Evolutionary conservation across 805 yeast species (phyloP), one percentile per base, ranked within the genome.

Genomic region (Groenewaldozyma tartarivorans): DNA sequence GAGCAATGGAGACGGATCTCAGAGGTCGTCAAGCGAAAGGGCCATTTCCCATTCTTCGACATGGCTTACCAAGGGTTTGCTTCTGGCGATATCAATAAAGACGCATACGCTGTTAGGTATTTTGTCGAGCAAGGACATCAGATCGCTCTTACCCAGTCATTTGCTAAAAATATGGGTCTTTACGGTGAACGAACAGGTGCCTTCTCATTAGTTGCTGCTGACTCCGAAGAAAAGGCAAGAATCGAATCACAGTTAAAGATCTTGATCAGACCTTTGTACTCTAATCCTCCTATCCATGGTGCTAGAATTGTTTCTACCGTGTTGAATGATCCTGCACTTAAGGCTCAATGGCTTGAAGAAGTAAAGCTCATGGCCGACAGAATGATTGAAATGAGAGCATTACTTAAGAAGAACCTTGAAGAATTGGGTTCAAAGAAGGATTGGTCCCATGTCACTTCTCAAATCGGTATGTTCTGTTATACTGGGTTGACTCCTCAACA

Each of bases 21-120:
- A 53, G 75, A 79, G 37, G 75, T 79, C 26, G 58, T 83, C 32
- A 64, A 72, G 51, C 60, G 67, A 37, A 74, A 75, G 58, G 65
- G 71, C 34, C 73, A 84, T 54, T 72, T 82, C 61, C 94, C 95
- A 32, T 69, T 90, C 57, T 75, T 88, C 47, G 97, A 88, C 67
- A 78, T 81, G 78, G 96, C 96, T 2, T 88, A 88, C 68, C 96
- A 88, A 65, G 97, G 96, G 19, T 84, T 90, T 55, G 86, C 94
- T 36, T 76, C 94, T 3, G 96, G 96, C 42, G 74, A 78, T 52
- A 74, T 86, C 48, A 76, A 73, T 58, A 67, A 76, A 55, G 97
- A 88, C 61, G 79, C 79, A 20, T 73, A 67, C 54, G 62, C 77
- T 4, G 56, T 75, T 30, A 63, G 75, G 38, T 56, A 68, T 57